Evolutionary conservation across 2,329 filamentous ascomycete species (phyloP).

Genomic region (Coniochaeta hoffmannii): DNA sequence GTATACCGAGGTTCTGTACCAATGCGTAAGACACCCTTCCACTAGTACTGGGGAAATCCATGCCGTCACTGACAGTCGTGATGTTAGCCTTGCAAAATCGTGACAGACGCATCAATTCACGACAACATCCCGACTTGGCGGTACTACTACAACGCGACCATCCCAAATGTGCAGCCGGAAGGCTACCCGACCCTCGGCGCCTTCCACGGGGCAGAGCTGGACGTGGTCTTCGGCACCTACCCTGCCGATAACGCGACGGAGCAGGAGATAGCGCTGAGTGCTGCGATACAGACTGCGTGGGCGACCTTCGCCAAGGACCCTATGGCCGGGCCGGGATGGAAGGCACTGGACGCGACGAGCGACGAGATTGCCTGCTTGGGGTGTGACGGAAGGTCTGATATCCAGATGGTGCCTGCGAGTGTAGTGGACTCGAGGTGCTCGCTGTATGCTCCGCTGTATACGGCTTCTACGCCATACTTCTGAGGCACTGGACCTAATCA

Average conservation of each 20-base stretch:
- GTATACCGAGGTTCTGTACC: not conserved
- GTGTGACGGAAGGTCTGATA: not conserved
- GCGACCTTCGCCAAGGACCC: slow-evolving; percentile 2
- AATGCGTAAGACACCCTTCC: not conserved
- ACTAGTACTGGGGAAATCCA: not conserved
- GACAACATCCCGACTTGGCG: not conserved
- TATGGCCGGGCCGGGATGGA: not conserved
- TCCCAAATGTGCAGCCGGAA: not conserved
- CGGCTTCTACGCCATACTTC: not conserved
- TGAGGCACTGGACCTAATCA: not conserved
- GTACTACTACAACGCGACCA: slow-evolving; percentile 1
- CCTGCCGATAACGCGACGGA: not conserved
- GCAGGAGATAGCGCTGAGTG: not conserved
- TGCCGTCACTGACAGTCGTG: not conserved
- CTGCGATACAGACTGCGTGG: not conserved
- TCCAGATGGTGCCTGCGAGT: not conserved
- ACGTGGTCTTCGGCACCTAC: not conserved
- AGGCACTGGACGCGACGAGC: not conserved
- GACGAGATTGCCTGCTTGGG: not conserved
- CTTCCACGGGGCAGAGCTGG: not conserved
- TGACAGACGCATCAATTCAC: not conserved
- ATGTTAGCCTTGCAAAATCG: not conserved
- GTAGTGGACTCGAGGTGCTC: not conserved
- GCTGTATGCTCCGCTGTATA: not conserved
- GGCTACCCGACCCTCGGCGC: not conserved